These are phyloP conservation scores for Pyrenochaeta sp. DNA, from an alignment of 2,329 filamentous ascomycete species.

Conservation along the genomic window DNA sequence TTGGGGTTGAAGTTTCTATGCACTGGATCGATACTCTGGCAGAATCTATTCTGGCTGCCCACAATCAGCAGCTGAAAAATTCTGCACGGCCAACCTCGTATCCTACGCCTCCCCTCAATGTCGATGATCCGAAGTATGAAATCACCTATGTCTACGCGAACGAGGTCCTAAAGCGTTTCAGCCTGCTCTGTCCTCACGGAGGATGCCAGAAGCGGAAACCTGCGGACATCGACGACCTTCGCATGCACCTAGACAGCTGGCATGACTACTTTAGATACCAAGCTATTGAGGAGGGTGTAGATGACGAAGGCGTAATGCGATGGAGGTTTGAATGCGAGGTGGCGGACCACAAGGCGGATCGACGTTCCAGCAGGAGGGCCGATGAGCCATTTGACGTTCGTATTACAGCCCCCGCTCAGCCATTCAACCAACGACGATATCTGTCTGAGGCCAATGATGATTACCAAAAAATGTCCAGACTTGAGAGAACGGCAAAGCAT, in stretches of 20 bases:
- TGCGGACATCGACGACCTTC: conserved; percentile 32
- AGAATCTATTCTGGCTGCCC: conserved; percentile 25
- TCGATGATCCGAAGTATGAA: conserved; percentile 21
- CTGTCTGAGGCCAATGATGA: conserved; percentile 45
- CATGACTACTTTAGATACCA: conserved; percentile 48
- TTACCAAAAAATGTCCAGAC: conserved; percentile 19
- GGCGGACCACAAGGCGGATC: conserved; percentile 24
- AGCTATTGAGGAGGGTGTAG: conserved; percentile 11
- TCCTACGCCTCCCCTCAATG: conserved; percentile 13
- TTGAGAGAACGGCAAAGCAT: conserved; percentile 12
- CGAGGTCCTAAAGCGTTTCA: conserved; percentile 11
- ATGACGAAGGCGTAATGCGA: conserved; percentile 19
- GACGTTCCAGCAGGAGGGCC: conserved; percentile 32
- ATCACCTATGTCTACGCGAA: conserved; percentile 23
- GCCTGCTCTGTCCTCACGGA: conserved; percentile 25
- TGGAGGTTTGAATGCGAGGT: conserved; percentile 29
- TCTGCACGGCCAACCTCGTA: conserved; percentile 1
- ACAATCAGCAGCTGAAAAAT: conserved; percentile 30
- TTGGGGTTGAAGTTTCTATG: conserved; percentile 33
- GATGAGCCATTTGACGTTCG: conserved; percentile 36
- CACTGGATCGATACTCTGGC: conserved; percentile 21
- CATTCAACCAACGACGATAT: conserved; percentile 48
- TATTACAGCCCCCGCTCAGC: conserved; percentile 43
- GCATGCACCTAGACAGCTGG: conserved; percentile 44
- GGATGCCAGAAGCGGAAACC: conserved; percentile 16